Conservation (phyloP, 2,329 filamentous ascomycete species). For the Nemania bipapillata region DNA sequence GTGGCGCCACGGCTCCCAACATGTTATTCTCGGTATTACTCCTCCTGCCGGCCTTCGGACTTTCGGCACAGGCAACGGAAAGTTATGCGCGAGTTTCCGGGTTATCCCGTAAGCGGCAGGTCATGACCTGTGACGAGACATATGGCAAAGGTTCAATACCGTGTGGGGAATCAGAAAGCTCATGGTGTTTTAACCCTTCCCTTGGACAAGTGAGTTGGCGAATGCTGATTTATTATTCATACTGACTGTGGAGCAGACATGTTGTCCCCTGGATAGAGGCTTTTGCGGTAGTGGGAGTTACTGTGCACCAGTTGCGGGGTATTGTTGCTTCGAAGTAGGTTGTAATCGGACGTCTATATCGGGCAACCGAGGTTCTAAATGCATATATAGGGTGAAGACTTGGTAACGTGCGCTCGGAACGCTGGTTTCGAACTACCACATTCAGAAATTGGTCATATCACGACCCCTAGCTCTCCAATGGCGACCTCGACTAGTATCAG, state of each 20-base stretch:
- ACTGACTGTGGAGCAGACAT: constrained; percentile 48
- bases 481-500: constrained; percentile 24
- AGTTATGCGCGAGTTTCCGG: constrained; percentile 39
- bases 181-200: constrained; percentile 52
- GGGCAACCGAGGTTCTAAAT: constrained; percentile 33
- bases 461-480: constrained; percentile 18
- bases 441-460: constrained; percentile 26
- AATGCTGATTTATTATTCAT: neutral
- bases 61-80: constrained; percentile 39
- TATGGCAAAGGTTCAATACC: constrained; percentile 50
- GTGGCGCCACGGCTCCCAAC: neutral
- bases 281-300: constrained; percentile 53
- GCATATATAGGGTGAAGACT: constrained; percentile 50
- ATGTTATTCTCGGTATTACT: constrained; percentile 39
- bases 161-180: constrained; percentile 50
- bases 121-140: constrained; percentile 51
- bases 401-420: constrained; percentile 51
- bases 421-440: constrained; percentile 50
- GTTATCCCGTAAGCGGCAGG: constrained; percentile 38
- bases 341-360: neutral
- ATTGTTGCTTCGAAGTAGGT: constrained; percentile 54
- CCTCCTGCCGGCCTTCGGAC: constrained; percentile 37
- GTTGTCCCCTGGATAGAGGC: constrained; percentile 51
- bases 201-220: constrained; percentile 50
- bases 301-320: constrained; percentile 54